These are phyloP conservation scores for Paraphaeosphaeria sporulosa DNA, from an alignment of 2,329 filamentous ascomycete species.

Conservation along the genomic window DNA sequence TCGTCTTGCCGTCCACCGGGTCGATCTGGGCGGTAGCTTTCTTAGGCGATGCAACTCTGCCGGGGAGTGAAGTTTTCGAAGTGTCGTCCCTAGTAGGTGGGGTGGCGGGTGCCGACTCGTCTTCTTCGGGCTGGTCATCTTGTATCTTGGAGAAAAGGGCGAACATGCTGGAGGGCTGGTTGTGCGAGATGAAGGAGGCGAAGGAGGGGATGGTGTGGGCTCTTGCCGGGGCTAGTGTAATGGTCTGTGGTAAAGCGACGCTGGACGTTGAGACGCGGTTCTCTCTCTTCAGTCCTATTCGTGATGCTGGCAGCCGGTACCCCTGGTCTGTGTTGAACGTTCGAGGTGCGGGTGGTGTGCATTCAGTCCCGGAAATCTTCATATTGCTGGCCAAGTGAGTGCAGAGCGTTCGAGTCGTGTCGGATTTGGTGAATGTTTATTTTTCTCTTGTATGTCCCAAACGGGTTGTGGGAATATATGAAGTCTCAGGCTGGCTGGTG, in stretches of 20 bases:
- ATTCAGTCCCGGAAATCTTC: not conserved
- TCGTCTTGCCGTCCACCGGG: not conserved
- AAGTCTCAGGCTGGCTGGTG: not conserved
- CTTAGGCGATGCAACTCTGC: not conserved
- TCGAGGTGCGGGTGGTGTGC: not conserved
- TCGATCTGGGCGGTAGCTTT: not conserved
- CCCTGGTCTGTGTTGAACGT: not conserved
- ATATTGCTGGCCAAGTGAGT: not conserved
- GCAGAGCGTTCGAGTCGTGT: not conserved
- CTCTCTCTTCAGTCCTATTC: not conserved
- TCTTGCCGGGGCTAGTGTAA: not conserved
- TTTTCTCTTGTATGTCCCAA: not conserved
- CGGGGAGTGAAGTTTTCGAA: too few species aligned
- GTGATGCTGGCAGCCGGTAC: not conserved
- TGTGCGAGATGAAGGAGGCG: not conserved
- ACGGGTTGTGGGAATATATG: not conserved
- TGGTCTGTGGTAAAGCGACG: not conserved
- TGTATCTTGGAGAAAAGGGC: not conserved
- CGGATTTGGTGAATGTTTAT: not conserved
- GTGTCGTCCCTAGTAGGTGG: not conserved
- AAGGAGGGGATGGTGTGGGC: not conserved
- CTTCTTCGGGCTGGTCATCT: not conserved
- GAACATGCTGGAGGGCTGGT: constrained; percentile 2
- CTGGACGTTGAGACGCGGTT: too few species aligned
- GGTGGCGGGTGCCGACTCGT: not conserved